Base-by-base conservation (phyloP, 2,329 filamentous ascomycete genomes). In the Diaporthe vaccinii region DNA sequence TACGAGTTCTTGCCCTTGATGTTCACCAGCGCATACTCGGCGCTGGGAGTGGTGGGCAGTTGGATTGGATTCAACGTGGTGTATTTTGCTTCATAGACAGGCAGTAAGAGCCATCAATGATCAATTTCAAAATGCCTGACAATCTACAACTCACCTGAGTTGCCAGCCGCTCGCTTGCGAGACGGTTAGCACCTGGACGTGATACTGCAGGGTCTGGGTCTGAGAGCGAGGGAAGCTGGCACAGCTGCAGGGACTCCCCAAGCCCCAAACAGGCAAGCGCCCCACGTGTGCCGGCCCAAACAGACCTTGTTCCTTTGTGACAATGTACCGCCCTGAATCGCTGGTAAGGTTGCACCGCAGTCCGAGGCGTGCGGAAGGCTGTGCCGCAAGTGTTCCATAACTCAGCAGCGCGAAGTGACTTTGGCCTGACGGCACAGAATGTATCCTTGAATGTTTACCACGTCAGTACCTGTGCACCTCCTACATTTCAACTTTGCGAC, bases 1-100 rank as follows among this genome's bases (percentile, higher is more conserved):
- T 95, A 94, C 80, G 95, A 98, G 84, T 99, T 98, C 83, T 85
- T 99, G 73, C 97, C 97, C 36, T 86, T 98, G 79, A 98, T 99
- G 96, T 97, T 98, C 82, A 98, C 93, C 79, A 98, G 96, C 86
- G 94, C 94, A 17, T 99, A 98, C 84, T 95, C 94, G 46, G 97
- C 97, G 6, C 87, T 98, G 75, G 97, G 97, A n/a, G 96, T 98
- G 0, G 92, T 98, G 25, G 95, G 95, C 4, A 98, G 97, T 85
- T 98, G 96, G 96, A 81, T 98, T 55, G 96, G 97, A 14, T 98
- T 98, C 83, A 91, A 96, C 86, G 94, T 98, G 44, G 95, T 98
- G 69, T 98, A 96, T 85, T 96, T 98, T 80, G 87, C 89, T 9
- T 89, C 88, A 46, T 90, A 51, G 61, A 15, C 22, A 83, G 77